phyloP scores from a whole-genome alignment of 441 rosid genomes.

The Eruca vesicaria region DNA sequence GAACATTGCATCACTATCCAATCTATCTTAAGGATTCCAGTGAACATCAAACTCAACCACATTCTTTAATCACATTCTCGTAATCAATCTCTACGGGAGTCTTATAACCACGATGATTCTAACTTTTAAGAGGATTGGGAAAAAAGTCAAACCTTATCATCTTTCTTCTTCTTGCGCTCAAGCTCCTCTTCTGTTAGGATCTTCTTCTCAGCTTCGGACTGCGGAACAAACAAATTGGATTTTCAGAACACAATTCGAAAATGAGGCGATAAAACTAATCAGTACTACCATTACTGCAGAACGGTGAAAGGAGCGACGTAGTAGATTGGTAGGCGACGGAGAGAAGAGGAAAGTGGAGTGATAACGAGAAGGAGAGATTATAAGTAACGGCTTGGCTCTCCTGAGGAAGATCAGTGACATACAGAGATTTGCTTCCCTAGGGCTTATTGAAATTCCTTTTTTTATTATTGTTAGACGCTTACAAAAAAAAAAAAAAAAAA shows the following conservation, averaged over 20 bases:
- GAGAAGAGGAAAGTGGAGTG: neutral
- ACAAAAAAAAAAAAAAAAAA: neutral
- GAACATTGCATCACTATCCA: constrained; percentile 7
- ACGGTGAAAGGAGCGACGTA: constrained; percentile 22
- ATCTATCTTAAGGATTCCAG: no score
- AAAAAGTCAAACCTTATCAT: constrained; percentile 63
- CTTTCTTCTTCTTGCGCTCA: constrained; percentile 92
- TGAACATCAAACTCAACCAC: no score
- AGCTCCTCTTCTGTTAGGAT: constrained; percentile 57
- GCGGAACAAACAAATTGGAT: constrained; percentile 9
- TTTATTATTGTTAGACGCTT: neutral
- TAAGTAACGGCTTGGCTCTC: constrained; percentile 33
- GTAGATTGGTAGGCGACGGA: neutral
- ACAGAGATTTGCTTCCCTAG: constrained; percentile 14
- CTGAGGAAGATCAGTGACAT: constrained; percentile 29
- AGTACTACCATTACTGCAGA: constrained; percentile 36
- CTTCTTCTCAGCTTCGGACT: constrained; percentile 58
- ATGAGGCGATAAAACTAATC: neutral
- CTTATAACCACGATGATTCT: neutral
- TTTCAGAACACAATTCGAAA: neutral
- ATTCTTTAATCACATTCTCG: no score
- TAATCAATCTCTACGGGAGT: neutral
- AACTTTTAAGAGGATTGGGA: neutral
- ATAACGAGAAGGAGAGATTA: constrained; percentile 7
- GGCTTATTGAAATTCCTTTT: neutral